Evolutionary conservation across 2,329 filamentous ascomycete species (phyloP).

Genomic region (Dothiorella sarmentorum): DNA sequence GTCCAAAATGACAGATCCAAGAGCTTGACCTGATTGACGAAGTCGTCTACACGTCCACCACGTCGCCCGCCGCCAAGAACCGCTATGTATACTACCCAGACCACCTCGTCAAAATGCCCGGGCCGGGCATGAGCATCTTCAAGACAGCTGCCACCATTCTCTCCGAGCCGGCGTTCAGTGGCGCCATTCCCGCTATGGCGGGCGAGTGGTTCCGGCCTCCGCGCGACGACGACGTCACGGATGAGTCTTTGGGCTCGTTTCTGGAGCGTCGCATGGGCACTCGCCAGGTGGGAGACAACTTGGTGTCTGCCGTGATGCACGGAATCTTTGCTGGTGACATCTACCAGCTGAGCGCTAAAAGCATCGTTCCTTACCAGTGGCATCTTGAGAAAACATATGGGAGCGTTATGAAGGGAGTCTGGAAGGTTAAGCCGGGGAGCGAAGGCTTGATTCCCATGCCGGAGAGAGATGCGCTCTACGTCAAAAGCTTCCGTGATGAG

Average conservation of each 20-base stretch:
- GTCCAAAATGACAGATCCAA: constrained; percentile 5
- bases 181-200: constrained; percentile 33
- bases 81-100: constrained; percentile 89
- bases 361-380: constrained; percentile 53
- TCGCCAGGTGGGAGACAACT: constrained; percentile 60
- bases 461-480: neutral
- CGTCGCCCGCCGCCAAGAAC: constrained; percentile 54
- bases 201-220: constrained; percentile 30
- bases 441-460: neutral
- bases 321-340: constrained; percentile 93
- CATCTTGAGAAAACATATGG: constrained; percentile 48
- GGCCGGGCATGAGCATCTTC: constrained; percentile 20
- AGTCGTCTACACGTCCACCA: constrained; percentile 52
- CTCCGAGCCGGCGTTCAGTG: constrained; percentile 56
- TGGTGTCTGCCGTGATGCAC: constrained; percentile 73
- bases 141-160: constrained; percentile 37
- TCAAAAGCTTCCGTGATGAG: constrained; percentile 6
- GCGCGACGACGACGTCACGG: constrained; percentile 41
- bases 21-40: constrained; percentile 56
- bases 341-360: constrained; percentile 70
- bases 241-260: constrained; percentile 72
- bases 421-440: neutral
- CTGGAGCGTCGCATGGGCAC: constrained; percentile 54
- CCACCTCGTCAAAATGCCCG: constrained; percentile 64
- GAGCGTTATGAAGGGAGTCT: constrained; percentile 36